Percentiles rank a stretch among this genome's conserved stretches.
These are phyloP conservation scores for Corrigiola litoralis DNA, from an alignment of 179 eudicot species.

Conservation along the genomic window DNA sequence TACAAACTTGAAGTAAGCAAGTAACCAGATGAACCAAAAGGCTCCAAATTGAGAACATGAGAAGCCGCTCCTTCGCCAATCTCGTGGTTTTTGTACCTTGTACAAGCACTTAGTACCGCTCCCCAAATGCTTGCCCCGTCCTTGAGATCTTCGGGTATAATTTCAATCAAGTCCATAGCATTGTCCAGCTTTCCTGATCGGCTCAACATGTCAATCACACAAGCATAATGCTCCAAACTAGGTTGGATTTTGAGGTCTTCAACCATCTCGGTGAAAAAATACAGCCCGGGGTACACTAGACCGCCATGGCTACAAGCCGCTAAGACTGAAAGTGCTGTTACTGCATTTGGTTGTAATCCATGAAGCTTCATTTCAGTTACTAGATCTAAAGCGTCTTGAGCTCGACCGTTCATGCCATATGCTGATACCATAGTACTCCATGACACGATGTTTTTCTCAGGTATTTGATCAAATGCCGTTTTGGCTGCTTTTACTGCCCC, in stretches of 20 bases:
- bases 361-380: slow-evolving; percentile 42
- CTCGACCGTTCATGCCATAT: slow-evolving; percentile 70
- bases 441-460: slow-evolving; percentile 45
- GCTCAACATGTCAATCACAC: slow-evolving; percentile 75
- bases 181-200: slow-evolving; percentile 61
- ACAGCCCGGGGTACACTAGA: slow-evolving; percentile 46
- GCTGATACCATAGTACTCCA: slow-evolving; percentile 79
- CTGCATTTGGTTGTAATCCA: slow-evolving; percentile 59
- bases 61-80: slow-evolving; percentile 42
- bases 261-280: slow-evolving; percentile 47
- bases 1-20: slow-evolving; percentile 62
- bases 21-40: slow-evolving; percentile 60
- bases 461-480: slow-evolving; percentile 48
- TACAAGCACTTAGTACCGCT: slow-evolving; percentile 63
- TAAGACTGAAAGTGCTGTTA: slow-evolving; percentile 60
- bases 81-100: slow-evolving; percentile 36
- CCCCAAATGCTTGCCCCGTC: slow-evolving; percentile 68
- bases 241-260: slow-evolving; percentile 34
- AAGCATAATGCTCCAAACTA: slow-evolving; percentile 62
- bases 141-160: slow-evolving; percentile 36
- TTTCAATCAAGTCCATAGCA: slow-evolving; percentile 48
- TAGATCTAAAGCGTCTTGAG: slow-evolving; percentile 48
- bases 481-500: slow-evolving; percentile 60
- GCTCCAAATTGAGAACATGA: slow-evolving; percentile 59
- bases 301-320: slow-evolving; percentile 94